A percentile compares a stretch with the other conserved stretches of the same genome.
Evolutionary conservation across 2,329 filamentous ascomycete genomes (phyloP).

Genomic region (Colletotrichum kahawae): DNA sequence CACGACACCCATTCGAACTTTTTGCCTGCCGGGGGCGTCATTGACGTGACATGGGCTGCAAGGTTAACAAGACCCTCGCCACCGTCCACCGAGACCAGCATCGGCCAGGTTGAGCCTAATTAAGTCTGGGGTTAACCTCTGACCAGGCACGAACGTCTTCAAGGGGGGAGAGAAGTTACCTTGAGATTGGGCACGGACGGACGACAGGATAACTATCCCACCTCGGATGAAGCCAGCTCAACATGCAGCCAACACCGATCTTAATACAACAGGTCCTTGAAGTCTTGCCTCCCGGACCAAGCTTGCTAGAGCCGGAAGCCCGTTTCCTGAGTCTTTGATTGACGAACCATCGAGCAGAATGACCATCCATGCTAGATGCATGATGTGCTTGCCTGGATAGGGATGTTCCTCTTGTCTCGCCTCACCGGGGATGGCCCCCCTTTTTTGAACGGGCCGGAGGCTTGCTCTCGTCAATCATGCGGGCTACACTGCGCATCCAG

Average conservation of each 20-base stretch:
- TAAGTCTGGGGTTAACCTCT: neutral
- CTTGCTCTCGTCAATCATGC: neutral
- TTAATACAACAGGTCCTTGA: constrained; percentile 23
- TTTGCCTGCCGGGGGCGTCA: constrained; percentile 1
- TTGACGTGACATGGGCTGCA: constrained; percentile 1
- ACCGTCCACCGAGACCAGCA: neutral
- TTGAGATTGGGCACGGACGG: neutral
- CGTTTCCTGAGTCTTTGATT: neutral
- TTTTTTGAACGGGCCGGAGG: neutral
- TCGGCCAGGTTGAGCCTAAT: constrained; percentile 1
- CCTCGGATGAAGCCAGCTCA: constrained; percentile 8
- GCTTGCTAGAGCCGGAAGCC: constrained; percentile 8
- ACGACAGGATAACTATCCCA: neutral
- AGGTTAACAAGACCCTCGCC: constrained; percentile 1
- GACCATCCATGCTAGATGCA: neutral
- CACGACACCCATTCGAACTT: neutral
- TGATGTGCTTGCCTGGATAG: neutral
- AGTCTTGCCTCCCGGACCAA: neutral
- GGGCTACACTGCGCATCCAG: neutral
- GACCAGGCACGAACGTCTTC: neutral
- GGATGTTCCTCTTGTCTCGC: neutral
- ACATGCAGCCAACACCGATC: constrained; percentile 33
- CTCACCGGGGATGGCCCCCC: neutral
- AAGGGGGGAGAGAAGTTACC: neutral
- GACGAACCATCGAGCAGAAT: neutral